These are phyloP conservation scores for Allium sativum DNA, from an alignment of 106 monocot genomes.

Conservation along the genomic window DNA sequence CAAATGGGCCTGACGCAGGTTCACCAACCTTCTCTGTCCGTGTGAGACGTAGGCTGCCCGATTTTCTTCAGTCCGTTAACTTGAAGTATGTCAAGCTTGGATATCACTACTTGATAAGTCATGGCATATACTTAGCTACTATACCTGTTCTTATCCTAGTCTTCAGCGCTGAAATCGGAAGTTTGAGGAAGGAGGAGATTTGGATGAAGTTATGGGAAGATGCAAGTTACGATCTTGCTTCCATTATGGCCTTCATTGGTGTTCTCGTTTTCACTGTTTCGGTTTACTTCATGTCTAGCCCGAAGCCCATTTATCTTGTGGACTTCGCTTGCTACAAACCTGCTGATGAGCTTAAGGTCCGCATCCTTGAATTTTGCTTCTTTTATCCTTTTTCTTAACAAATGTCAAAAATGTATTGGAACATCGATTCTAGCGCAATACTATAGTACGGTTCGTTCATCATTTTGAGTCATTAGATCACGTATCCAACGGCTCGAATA, in stretches of 20 bases:
- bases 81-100: slow-evolving; percentile 91
- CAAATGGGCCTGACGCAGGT: slow-evolving; percentile 77
- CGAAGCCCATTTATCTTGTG: slow-evolving; percentile 71
- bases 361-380: too few species aligned
- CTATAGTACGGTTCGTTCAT: too few species aligned
- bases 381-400: too few species aligned
- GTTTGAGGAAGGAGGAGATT: slow-evolving; percentile 67
- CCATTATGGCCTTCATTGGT: slow-evolving; percentile 60
- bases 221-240: slow-evolving; percentile 74
- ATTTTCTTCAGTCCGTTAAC: slow-evolving; percentile 95
- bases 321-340: slow-evolving; percentile 92
- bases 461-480: too few species aligned
- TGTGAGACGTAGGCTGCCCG: slow-evolving; percentile 77
- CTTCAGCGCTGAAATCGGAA: slow-evolving; percentile 85
- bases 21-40: slow-evolving; percentile 79
- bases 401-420: too few species aligned
- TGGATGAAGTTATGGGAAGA: slow-evolving; percentile 80
- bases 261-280: slow-evolving; percentile 66
- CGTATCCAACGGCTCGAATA: too few species aligned
- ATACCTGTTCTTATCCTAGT: slow-evolving; percentile 68
- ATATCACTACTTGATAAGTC: slow-evolving; percentile 89
- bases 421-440: too few species aligned
- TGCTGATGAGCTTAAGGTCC: slow-evolving; percentile 75
- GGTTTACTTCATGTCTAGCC: slow-evolving; percentile 71
- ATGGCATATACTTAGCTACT: slow-evolving; percentile 65